Base-by-base conservation (phyloP, 2,329 filamentous ascomycete species). In the Epichloe gansuensis region DNA sequence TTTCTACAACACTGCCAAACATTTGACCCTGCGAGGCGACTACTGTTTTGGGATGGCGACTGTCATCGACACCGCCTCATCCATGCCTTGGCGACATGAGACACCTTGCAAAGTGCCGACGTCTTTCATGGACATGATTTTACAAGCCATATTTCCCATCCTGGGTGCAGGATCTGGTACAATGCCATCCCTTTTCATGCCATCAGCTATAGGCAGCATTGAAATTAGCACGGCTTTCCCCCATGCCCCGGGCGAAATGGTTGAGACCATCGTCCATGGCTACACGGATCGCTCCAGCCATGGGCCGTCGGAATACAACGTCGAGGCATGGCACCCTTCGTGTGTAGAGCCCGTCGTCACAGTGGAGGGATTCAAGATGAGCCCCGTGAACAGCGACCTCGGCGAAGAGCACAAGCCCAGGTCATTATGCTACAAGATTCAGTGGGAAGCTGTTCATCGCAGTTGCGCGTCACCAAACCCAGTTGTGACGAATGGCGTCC, bases 21-120 rank as follows among this genome's bases (percentile, higher is more conserved):
- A 35, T 58, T 55, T 6, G 53, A 55, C 9, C 51, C 55, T 8
- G 62, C 66, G 27, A 15, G 38, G n/a, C 4, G 57, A 75, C 7
- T 56, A 63, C 11, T 61, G 9, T 9, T 41, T 6, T 13, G 47
- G 38, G 1, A 31, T 38, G 8, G 25, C 21, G 11, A 31, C 38
- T 4, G 39, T 75, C 3, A 67, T 68, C 3, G 67, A 77, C 42
- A 77, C 74, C 0, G 60, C 61, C 1, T 55, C 61, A 2, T 56
- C 61, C 2, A 77, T 78, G 75, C 74, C 74, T 1, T 64, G 67
- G 53, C 57, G 60, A 2, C 65, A 69, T 46, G 73, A 79, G 56
- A 65, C 68, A 2, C 54, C 64, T 0, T 69, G 71, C 23, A 66
- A 71, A 46, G 59, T 76, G 4, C 74, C 76, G 36, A 69, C 75